Evolutionary conservation across 331 rosid genomes (phyloP), one percentile per base, ranked within the genome.

Genomic region (Acacia pycnantha): DNA sequence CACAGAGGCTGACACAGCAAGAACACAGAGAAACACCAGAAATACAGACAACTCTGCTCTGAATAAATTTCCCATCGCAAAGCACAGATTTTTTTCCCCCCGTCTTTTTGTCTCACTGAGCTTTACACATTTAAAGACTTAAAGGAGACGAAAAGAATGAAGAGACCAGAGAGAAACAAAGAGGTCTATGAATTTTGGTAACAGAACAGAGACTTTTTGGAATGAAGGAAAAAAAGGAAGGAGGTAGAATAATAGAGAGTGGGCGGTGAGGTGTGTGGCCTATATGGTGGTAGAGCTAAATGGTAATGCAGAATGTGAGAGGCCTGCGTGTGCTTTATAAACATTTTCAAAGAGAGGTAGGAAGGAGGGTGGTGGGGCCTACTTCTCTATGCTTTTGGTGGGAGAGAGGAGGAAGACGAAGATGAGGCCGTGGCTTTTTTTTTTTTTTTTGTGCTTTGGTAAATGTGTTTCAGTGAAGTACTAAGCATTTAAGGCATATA

Each of bases 1-100:
- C 76, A 96, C 98, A 37, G 98, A 86, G 74, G 95, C 95, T 44
- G 86, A 64, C 64, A 88, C 93, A 70, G 89, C 65, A 81, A 18
- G 80, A 73, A 87, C 84, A 79, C 89, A 91, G n/a, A 87, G 80
- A 85, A 84, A 19, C 31, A 90, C 41, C 6, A 85, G 54, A 61
- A 92, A 54, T 0, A 79, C 4, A 53, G 71, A 51, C 41, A 85
- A 50, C 4, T 43, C 79, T 47, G 27, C 11, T 18, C 44, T 70
- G 26, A 59, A 53, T 79, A 80, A 84, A 77, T 58, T 89, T 84
- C 89, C 87, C 91, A 83, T 65, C 43, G 21, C 44, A 65, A 65
- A 65, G 71, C 43, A 31, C 46, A 6, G 61, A 50, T 73, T 81
- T 83, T 64, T 70, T 29, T 83, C 79, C 48, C 65, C 18, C 2